phyloP scores from a whole-genome alignment of 257 asterid genomes.

The Knoxia roxburghii region DNA sequence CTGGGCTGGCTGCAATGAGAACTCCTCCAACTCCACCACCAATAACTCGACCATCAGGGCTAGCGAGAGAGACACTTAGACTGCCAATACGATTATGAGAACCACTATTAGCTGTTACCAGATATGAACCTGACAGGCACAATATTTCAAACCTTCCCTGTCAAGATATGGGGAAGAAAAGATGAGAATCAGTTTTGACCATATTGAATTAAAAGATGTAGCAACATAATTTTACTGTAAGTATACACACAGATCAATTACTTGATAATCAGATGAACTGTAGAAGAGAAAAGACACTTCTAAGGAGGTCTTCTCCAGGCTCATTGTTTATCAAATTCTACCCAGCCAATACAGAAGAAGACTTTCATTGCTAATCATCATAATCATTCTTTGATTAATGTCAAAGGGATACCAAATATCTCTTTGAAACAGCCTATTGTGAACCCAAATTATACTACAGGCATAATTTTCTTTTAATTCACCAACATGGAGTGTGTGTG shows the following conservation, averaged over 20 bases:
- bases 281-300: not conserved
- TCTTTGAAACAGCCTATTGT: not conserved
- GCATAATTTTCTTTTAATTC: too few relatives aligned
- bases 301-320: not conserved
- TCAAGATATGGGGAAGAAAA: constrained; percentile 10
- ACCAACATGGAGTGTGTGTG: not conserved
- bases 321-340: not conserved
- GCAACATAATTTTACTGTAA: not conserved
- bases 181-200: not conserved
- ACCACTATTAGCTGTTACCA: constrained; percentile 39
- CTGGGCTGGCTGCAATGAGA: constrained; percentile 77
- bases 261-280: not conserved
- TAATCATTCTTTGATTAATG: too few relatives aligned
- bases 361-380: not conserved
- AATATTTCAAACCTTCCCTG: constrained; percentile 81
- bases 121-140: constrained; percentile 66
- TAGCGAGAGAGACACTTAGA: constrained; percentile 57
- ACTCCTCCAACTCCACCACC: constrained; percentile 85
- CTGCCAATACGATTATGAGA: constrained; percentile 55
- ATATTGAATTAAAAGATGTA: not conserved
- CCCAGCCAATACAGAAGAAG: not conserved
- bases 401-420: too few relatives aligned
- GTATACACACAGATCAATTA: not conserved
- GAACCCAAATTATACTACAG: not conserved
- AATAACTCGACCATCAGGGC: constrained; percentile 79